Conservation (phyloP, 352 stramenopile genomes). For the Globisporangium rhizosaccharum region DNA sequence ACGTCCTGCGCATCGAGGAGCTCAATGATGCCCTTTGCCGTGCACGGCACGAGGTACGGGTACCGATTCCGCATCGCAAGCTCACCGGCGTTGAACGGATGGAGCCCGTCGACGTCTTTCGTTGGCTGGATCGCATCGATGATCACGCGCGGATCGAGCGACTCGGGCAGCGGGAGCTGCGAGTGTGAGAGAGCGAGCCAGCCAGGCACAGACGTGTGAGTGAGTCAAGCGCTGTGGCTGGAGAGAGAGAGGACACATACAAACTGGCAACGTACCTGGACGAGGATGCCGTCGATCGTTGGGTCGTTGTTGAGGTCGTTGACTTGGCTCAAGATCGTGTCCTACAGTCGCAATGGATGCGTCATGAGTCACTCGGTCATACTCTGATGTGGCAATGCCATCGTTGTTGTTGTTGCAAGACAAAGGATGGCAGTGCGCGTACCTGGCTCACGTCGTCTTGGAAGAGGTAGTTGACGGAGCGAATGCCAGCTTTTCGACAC, state of each 20-base stretch:
- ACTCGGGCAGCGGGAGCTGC: slow-evolving; percentile 90
- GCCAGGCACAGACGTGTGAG: too few relatives aligned
- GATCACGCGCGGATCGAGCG: slow-evolving; percentile 92
- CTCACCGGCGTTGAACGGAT: slow-evolving; percentile 95
- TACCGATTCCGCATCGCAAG: slow-evolving; percentile 85
- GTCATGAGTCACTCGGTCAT: neutral
- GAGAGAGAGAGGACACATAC: neutral
- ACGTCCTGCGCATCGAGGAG: slow-evolving; percentile 90
- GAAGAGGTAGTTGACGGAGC: slow-evolving; percentile 86
- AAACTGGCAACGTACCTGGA: slow-evolving; percentile 49
- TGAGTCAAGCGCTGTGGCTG: too few relatives aligned
- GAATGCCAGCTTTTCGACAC: slow-evolving; percentile 92
- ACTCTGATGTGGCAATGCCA: neutral
- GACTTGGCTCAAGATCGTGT: slow-evolving; percentile 57
- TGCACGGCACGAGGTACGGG: slow-evolving; percentile 93
- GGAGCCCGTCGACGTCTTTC: slow-evolving; percentile 99
- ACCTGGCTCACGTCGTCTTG: slow-evolving; percentile 59
- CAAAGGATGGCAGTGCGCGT: neutral
- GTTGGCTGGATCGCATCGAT: slow-evolving; percentile 89
- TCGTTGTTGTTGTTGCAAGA: neutral
- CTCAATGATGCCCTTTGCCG: slow-evolving; percentile 96
- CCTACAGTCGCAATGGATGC: slow-evolving; percentile 17
- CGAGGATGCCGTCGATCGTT: slow-evolving; percentile 77
- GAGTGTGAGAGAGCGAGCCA: too few relatives aligned
- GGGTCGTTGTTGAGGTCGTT: slow-evolving; percentile 71